These are phyloP conservation scores for Trametes elegans DNA, from an alignment of 768 basidiomycete genomes.

Conservation along the genomic window DNA sequence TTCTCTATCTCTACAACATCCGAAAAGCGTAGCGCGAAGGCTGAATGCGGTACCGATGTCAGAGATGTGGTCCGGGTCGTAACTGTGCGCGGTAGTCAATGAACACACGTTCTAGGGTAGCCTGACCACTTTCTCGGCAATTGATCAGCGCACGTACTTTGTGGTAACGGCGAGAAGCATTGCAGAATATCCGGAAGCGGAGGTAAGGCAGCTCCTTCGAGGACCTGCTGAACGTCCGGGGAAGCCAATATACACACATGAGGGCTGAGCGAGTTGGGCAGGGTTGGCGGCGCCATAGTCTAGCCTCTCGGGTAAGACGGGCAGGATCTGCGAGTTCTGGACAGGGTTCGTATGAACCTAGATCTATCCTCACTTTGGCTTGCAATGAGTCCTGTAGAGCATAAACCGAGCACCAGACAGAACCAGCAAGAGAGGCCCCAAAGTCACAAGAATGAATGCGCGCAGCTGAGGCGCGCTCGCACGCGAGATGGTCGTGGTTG, in stretches of 20 bases:
- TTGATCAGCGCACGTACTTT: conserved; percentile 49
- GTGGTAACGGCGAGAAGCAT: conserved; percentile 80
- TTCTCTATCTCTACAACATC: conserved; percentile 68
- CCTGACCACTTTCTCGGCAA: no score
- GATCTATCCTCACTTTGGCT: background rate
- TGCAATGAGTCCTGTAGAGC: background rate
- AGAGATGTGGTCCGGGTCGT: conserved; percentile 76
- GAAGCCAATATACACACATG: conserved; percentile 77
- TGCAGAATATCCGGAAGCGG: conserved; percentile 73
- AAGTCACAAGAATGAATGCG: background rate
- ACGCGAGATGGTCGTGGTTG: conserved; percentile 5
- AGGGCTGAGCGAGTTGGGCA: conserved; percentile 78
- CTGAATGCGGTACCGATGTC: conserved; percentile 64
- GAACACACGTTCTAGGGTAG: background rate
- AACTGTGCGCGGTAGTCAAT: conserved; percentile 41
- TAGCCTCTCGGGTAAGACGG: background rate
- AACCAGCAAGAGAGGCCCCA: background rate
- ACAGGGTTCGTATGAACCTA: background rate
- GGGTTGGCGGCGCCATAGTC: conserved; percentile 43
- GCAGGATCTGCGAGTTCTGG: background rate
- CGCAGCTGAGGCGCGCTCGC: conserved; percentile 6
- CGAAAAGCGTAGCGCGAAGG: conserved; percentile 79
- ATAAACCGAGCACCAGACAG: background rate
- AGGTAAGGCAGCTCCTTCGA: conserved; percentile 60
- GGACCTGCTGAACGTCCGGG: conserved; percentile 61